A percentile compares a stretch with the other conserved stretches of the same genome.
Evolutionary conservation across 192 early-diverging fungal genomes (phyloP).

Genomic region (Coemansia sp.): DNA sequence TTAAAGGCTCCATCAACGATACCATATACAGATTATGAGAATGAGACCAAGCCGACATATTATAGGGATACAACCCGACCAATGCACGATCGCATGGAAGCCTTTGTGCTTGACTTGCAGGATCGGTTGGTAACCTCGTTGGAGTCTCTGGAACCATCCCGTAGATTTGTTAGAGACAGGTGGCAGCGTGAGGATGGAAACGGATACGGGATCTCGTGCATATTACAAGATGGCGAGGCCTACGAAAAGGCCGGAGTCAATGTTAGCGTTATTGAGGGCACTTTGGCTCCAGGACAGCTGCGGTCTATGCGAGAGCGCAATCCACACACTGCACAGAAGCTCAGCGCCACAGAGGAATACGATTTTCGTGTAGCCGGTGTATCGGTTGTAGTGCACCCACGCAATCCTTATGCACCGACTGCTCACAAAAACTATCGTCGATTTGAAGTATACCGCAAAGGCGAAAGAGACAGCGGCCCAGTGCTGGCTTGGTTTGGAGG

Average conservation of each 20-base stretch:
- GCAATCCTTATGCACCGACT: conserved; percentile 95
- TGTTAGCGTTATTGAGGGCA: conserved; percentile 83
- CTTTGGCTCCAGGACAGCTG: conserved; percentile 72
- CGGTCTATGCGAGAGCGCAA: conserved; percentile 90
- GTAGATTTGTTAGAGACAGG: conserved; percentile 68
- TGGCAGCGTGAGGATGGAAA: conserved; percentile 88
- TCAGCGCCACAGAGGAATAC: conserved; percentile 59
- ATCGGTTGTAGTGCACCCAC: conserved; percentile 90
- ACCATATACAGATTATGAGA: conserved; percentile 37
- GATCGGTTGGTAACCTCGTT: conserved; percentile 63
- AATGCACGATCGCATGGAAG: conserved; percentile 84
- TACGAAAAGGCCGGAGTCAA: conserved; percentile 98
- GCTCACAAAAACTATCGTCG: conserved; percentile 97
- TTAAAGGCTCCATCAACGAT: conserved; percentile 25
- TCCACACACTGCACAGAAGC: conserved; percentile 53
- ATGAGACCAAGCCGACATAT: conserved; percentile 28
- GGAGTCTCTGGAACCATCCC: conserved; percentile 63
- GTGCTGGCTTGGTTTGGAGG: conserved; percentile 95
- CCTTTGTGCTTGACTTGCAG: conserved; percentile 75
- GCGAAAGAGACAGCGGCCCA: conserved; percentile 59
- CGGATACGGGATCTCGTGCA: conserved; percentile 89
- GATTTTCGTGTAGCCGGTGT: conserved; percentile 90
- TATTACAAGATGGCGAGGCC: conserved; percentile 87
- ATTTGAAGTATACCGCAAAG: conserved; percentile 79
- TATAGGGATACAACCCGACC: conserved; percentile 36